phyloP scores from a whole-genome alignment of 106 monocot genomes.

The Dendrobium catenatum region DNA sequence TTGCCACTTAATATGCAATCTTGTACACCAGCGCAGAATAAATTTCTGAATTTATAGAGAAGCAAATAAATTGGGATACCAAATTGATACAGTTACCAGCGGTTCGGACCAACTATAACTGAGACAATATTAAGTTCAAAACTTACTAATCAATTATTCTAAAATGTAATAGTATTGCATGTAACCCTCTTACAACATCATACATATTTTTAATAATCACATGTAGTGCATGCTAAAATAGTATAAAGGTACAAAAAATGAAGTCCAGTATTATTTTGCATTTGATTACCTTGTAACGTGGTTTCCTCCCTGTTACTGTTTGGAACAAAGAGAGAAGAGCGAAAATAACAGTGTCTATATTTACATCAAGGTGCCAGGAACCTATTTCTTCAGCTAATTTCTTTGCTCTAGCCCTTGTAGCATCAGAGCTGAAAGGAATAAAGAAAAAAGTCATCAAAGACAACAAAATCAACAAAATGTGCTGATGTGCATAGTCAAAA shows the following conservation, averaged over 20 bases:
- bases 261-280: not conserved
- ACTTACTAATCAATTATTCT: no score
- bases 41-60: no score
- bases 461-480: not conserved
- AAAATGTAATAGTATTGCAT: not conserved
- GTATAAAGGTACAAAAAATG: not conserved
- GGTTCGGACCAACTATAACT: no score
- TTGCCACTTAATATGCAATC: no score
- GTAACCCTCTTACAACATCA: not conserved
- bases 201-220: not conserved
- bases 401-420: conserved; percentile 78
- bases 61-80: no score
- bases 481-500: not conserved
- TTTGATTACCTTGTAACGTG: conserved; percentile 65
- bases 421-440: conserved; percentile 62
- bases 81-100: no score
- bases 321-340: conserved; percentile 78
- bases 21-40: no score
- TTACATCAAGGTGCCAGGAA: conserved; percentile 80
- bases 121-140: no score
- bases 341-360: conserved; percentile 70
- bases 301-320: conserved; percentile 68
- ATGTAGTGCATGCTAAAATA: not conserved
- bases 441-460: not conserved
- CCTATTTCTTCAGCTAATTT: conserved; percentile 84